A percentile compares a stretch with the other conserved stretches of the same genome.
Conservation (phyloP, 345 rosid genomes). For the Eucalyptus sp. region DNA sequence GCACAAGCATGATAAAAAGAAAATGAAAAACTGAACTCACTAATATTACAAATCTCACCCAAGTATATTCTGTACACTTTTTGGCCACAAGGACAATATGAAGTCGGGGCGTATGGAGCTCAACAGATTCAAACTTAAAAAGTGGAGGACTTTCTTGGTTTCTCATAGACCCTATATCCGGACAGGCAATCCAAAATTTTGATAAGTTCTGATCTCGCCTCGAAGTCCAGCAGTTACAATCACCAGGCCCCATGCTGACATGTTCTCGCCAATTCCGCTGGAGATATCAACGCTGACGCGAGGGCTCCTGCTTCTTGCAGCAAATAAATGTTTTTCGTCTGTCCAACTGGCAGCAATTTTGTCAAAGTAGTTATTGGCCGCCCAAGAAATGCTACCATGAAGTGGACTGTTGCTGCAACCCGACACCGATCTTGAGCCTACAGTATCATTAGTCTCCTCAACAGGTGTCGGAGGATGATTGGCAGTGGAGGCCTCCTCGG, state of each 20-base stretch:
- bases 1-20: neutral
- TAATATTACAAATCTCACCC: neutral
- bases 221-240: constrained; percentile 80
- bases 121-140: neutral
- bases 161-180: constrained; percentile 19
- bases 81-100: neutral
- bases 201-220: constrained; percentile 78
- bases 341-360: constrained; percentile 91
- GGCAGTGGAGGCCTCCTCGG: constrained; percentile 49
- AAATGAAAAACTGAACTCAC: neutral
- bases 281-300: constrained; percentile 36
- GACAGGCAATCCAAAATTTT: constrained; percentile 91
- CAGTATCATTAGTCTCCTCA: constrained; percentile 27
- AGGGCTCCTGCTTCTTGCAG: constrained; percentile 43
- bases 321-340: constrained; percentile 56
- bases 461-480: constrained; percentile 84
- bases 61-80: neutral
- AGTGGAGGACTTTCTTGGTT: neutral
- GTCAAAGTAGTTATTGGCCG: constrained; percentile 74
- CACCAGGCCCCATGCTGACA: constrained; percentile 83
- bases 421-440: constrained; percentile 19
- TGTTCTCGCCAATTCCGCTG: constrained; percentile 30
- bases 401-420: constrained; percentile 43
- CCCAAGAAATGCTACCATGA: constrained; percentile 71
- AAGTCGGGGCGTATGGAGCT: neutral